Percentiles rank a stretch among this genome's conserved stretches.
These are phyloP conservation scores for Physcomitrium patens DNA, from an alignment of 225 moss, liverwort and hornwort species.

Conservation along the genomic window DNA sequence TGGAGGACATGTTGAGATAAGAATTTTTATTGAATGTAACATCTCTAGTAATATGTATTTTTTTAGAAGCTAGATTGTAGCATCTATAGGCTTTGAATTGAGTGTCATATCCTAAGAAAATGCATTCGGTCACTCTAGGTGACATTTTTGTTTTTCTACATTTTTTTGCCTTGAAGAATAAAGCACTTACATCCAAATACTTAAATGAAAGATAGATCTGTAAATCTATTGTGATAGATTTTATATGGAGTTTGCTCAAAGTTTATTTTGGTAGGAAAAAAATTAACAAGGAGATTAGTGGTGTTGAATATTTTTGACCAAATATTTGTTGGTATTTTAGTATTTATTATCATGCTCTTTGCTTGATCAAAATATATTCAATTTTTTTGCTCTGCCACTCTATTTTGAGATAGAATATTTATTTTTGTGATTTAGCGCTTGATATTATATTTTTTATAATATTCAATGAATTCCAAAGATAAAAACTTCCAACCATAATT, in stretches of 20 bases:
- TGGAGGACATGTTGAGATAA: background rate
- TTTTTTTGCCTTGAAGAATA: background rate
- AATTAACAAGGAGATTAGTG: background rate
- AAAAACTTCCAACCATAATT: background rate
- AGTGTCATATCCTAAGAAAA: background rate
- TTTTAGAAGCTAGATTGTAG: background rate
- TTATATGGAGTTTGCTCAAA: background rate
- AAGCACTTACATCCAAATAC: background rate
- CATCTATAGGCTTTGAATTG: slow-evolving; percentile 8
- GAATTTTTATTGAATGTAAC: background rate
- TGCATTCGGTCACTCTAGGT: too few species aligned
- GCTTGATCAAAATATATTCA: background rate
- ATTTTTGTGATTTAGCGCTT: background rate
- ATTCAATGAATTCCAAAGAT: background rate
- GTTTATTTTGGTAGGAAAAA: background rate
- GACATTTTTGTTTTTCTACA: background rate
- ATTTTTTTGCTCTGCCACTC: background rate
- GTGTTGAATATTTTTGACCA: background rate
- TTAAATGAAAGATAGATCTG: background rate
- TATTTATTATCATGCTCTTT: background rate
- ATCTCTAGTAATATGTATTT: background rate
- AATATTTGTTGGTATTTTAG: background rate
- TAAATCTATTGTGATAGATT: too few species aligned
- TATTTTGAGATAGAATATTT: background rate
- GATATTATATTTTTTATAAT: background rate